Conservation (phyloP, 2,329 filamentous ascomycete species). For the Thelonectria olida region DNA sequence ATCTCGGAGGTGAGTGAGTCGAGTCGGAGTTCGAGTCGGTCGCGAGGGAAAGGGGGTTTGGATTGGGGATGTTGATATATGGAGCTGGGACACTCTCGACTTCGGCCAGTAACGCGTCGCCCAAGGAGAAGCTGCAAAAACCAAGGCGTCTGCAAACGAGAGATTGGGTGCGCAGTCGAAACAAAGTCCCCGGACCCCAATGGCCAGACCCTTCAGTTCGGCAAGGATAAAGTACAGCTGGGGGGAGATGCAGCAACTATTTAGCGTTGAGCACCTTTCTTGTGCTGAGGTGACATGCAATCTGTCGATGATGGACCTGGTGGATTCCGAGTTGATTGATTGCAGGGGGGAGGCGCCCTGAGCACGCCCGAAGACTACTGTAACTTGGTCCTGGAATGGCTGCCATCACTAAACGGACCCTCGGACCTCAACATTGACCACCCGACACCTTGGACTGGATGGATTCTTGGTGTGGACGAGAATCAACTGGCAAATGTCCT, state of each 20-base stretch:
- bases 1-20: not conserved
- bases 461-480: too few relatives aligned
- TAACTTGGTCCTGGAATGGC: too few relatives aligned
- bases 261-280: not conserved
- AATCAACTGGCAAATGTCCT: conserved; percentile 9
- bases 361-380: too few relatives aligned
- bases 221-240: conserved; percentile 24
- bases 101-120: too few relatives aligned
- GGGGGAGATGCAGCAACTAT: conserved; percentile 8
- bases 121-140: too few relatives aligned
- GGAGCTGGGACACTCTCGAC: too few relatives aligned
- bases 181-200: too few relatives aligned
- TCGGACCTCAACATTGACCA: too few relatives aligned
- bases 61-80: conserved; percentile 6
- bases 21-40: not conserved
- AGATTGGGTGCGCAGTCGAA: too few relatives aligned
- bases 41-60: not conserved
- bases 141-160: too few relatives aligned
- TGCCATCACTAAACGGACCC: too few relatives aligned
- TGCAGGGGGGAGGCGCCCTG: conserved; percentile 25
- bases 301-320: conserved; percentile 11
- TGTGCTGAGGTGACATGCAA: conserved; percentile 11
- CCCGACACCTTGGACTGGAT: too few relatives aligned
- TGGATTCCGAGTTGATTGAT: conserved; percentile 13
- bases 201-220: conserved; percentile 25